Evolutionary conservation across 2,329 filamentous ascomycete genomes (phyloP), one percentile per base, ranked within the genome.

Genomic region (Catunica adiposa): DNA sequence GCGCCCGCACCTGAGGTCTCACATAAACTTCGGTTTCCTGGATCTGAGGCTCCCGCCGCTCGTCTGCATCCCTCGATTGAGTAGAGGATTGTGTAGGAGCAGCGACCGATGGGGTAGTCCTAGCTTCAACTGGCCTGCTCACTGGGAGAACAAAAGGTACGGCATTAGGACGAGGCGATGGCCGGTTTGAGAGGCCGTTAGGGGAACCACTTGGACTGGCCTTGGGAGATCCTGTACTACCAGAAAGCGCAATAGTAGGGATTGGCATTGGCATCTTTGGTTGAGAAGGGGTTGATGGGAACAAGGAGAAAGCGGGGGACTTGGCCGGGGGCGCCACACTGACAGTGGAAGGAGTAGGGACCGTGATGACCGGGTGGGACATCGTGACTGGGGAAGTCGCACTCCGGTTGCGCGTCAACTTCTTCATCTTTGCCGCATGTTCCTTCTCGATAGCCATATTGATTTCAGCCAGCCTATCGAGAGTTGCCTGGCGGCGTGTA

Each of bases 401-500:
- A 29, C 57, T 58, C 20, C 57, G 38, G 26, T 54, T 54, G 9
- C 54, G 57, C 22, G 51, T 54, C 25, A 56, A 25, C 25, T 40
- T 44, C 20, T 23, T 31, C 37, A 50, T 38, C 31, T 44, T 44
- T 11, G 37, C 56, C 5, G 60, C 53, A 34, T 59, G 53, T 38
- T 60, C 55, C 38, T 51, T 47, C n/a, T 52, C 56, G 31, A 54
- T 59, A 9, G 51, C 59, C 57, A 74, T 72, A 53, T 74, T 74
- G 40, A 77, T 73, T 20, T 71, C 73, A 60, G 74, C 77, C 1
- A 85, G 67, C 57, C 73, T 77, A 55, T 79, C 73, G 11, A 82
- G 64, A 0, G 75, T 79, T 6, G 77, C 78, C 61, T 83, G 79
- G 44, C 79, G 72, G 57, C 78, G 73, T 23, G 73, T 73, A 25